Evolutionary conservation across 495 filamentous ascomycete species (phyloP).

Genomic region (Aspergillus sparsus): DNA sequence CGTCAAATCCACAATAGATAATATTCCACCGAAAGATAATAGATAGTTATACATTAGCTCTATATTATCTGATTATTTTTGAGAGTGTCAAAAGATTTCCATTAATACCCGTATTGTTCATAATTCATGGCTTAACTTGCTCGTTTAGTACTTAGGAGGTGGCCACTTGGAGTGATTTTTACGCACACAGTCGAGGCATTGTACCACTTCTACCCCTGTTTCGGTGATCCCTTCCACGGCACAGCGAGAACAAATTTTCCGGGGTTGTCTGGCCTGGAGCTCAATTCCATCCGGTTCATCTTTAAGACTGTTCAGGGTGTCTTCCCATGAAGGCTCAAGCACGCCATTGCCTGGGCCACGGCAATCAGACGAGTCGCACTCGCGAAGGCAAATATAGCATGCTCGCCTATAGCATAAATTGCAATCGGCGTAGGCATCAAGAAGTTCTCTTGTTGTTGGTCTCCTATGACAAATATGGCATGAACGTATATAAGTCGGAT

Average conservation of each 20-base stretch:
- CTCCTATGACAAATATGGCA: slow-evolving; percentile 55
- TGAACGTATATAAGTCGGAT: slow-evolving; percentile 37
- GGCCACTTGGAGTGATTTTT: slow-evolving; percentile 20
- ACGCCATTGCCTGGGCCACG: slow-evolving; percentile 10
- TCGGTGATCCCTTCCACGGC: slow-evolving; percentile 47
- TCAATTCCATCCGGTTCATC: slow-evolving; percentile 11
- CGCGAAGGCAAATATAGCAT: slow-evolving; percentile 55
- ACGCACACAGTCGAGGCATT: slow-evolving; percentile 43
- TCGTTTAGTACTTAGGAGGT: background rate
- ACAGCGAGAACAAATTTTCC: slow-evolving; percentile 46
- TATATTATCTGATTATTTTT: too few relatives aligned
- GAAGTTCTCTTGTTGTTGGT: slow-evolving; percentile 47
- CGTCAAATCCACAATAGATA: too few relatives aligned
- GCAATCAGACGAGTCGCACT: slow-evolving; percentile 44
- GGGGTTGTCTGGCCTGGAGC: slow-evolving; percentile 8
- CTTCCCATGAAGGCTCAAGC: slow-evolving; percentile 5
- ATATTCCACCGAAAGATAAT: too few relatives aligned
- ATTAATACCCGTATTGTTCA: background rate
- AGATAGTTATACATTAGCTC: too few relatives aligned
- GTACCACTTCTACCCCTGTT: slow-evolving; percentile 39
- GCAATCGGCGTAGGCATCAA: slow-evolving; percentile 54
- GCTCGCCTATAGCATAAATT: slow-evolving; percentile 48
- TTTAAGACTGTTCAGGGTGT: slow-evolving; percentile 5
- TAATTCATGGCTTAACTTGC: too few relatives aligned
- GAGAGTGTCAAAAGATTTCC: too few relatives aligned